A percentile compares a stretch with the other conserved stretches of the same genome.
phyloP scores from a whole-genome alignment of 2,329 filamentous ascomycete genomes.

The Pseudocercospora cruenta region DNA sequence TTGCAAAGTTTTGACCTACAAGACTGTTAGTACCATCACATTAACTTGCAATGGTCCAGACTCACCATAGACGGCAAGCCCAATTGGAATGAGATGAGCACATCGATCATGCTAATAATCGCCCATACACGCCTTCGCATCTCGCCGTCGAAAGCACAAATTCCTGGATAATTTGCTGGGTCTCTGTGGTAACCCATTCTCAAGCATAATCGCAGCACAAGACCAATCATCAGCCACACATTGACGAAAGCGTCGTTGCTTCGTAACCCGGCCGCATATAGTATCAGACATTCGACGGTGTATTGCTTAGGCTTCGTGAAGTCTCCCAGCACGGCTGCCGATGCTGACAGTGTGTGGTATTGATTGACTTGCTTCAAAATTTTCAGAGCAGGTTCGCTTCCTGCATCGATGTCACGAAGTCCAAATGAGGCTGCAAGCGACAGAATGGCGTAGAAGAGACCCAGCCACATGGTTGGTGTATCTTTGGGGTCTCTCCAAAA shows the following conservation, averaged over 20 bases:
- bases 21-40: constrained; percentile 1
- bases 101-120: constrained; percentile 49
- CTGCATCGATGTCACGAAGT: constrained; percentile 33
- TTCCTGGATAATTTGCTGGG: constrained; percentile 45
- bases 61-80: constrained; percentile 55
- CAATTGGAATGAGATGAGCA: constrained; percentile 52
- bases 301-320: constrained; percentile 52
- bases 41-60: neutral
- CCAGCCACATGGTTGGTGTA: constrained; percentile 51
- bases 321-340: constrained; percentile 39
- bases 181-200: constrained; percentile 54
- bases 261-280: constrained; percentile 39
- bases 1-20: constrained; percentile 37
- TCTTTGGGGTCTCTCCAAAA: constrained; percentile 49
- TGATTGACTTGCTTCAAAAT: constrained; percentile 30
- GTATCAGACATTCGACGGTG: constrained; percentile 46
- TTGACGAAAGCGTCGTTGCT: constrained; percentile 39
- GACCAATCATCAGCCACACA: constrained; percentile 48
- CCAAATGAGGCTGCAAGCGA: constrained; percentile 44
- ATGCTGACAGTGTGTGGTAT: constrained; percentile 38
- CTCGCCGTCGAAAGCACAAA: constrained; percentile 48
- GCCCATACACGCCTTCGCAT: constrained; percentile 54
- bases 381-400: constrained; percentile 22
- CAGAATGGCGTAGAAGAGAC: constrained; percentile 52
- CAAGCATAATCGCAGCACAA: constrained; percentile 45